phyloP scores from a whole-genome alignment of 805 yeast genomes.

The Saccharomycopsis fodiens region DNA sequence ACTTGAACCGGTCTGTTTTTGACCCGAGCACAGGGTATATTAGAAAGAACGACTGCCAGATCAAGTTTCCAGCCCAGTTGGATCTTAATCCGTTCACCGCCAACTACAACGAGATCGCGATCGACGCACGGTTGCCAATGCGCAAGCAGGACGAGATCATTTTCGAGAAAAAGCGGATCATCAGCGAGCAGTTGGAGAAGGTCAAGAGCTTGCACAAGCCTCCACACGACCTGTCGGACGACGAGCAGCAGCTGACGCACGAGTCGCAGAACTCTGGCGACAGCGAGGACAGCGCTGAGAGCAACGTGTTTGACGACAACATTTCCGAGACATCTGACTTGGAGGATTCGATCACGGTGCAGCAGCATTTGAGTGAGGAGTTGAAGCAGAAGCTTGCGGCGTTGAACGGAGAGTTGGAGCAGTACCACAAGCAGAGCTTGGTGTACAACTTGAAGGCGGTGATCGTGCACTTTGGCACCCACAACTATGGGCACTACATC shows the following conservation, averaged over 20 bases:
- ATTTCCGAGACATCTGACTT: slow-evolving; percentile 5
- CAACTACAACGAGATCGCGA: slow-evolving; percentile 58
- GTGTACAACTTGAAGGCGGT: slow-evolving; percentile 74
- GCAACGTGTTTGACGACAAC: slow-evolving; percentile 9
- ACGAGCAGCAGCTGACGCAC: slow-evolving; percentile 20
- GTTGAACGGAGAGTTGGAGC: slow-evolving; percentile 29
- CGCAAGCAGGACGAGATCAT: slow-evolving; percentile 41
- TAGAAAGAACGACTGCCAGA: slow-evolving; percentile 75
- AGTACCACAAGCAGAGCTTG: slow-evolving; percentile 24
- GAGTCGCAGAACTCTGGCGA: slow-evolving; percentile 12
- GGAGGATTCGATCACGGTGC: background rate
- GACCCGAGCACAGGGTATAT: slow-evolving; percentile 80
- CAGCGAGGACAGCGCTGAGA: slow-evolving; percentile 7
- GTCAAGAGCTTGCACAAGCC: slow-evolving; percentile 17
- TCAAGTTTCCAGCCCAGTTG: slow-evolving; percentile 64
- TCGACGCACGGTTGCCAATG: slow-evolving; percentile 75
- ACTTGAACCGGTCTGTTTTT: slow-evolving; percentile 88
- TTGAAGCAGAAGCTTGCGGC: slow-evolving; percentile 23
- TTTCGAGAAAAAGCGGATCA: slow-evolving; percentile 3
- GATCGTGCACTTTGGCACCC: slow-evolving; percentile 90
- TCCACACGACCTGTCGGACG: slow-evolving; percentile 20
- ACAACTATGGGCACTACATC: slow-evolving; percentile 95
- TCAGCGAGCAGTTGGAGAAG: slow-evolving; percentile 12
- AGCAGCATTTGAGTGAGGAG: slow-evolving; percentile 3
- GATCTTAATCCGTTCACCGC: slow-evolving; percentile 67